Evolutionary conservation across 2,329 filamentous ascomycete genomes (phyloP), one percentile per base, ranked within the genome.

Genomic region (Xylaria sp.): DNA sequence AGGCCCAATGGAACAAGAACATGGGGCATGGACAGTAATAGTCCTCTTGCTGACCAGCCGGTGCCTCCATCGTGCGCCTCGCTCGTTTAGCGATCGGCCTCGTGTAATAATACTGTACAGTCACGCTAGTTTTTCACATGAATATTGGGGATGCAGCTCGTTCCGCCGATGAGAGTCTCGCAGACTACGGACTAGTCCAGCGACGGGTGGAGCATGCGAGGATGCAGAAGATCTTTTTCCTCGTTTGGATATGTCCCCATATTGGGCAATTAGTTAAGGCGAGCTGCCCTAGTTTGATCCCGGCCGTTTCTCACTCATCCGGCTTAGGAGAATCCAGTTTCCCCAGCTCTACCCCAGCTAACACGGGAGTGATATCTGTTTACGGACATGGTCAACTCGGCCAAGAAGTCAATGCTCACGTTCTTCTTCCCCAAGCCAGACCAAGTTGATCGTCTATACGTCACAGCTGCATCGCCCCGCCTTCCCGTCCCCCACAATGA

Each of bases 101-200:
- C 60, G 59, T 55, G 50, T 53, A 63, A 58, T 67, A 64, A 34
- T 66, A 56, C 67, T 9, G 32, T 39, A 56, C 67, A 13, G 32
- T 39, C 46, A 53, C 57, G 36, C 63, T 62, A 62, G 34, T 34
- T 65, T 65, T 58, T 60, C 67, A 65, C 60, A 62, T 67, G 65
- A 60, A 48, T 36, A 69, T 69, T 63, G 43, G 62, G 46, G 61
- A 58, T 45, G 34, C 60, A 66, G 41, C 41, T 61, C 50, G 23
- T 9, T 9, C 28, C 20, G 48, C 39, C 53, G 53, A 68, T 32
- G 59, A 45, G 55, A 59, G 58, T 30, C 32, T 61, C 41, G 68
- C 65, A 59, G 39, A 63, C 48, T 68, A 45, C 68, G 52, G 60
- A 70, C 58, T 64, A 64, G 32, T 30, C 67, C 36, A 53, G 48